phyloP scores from a whole-genome alignment of 768 basidiomycete species.

The Leccinum boreale region DNA sequence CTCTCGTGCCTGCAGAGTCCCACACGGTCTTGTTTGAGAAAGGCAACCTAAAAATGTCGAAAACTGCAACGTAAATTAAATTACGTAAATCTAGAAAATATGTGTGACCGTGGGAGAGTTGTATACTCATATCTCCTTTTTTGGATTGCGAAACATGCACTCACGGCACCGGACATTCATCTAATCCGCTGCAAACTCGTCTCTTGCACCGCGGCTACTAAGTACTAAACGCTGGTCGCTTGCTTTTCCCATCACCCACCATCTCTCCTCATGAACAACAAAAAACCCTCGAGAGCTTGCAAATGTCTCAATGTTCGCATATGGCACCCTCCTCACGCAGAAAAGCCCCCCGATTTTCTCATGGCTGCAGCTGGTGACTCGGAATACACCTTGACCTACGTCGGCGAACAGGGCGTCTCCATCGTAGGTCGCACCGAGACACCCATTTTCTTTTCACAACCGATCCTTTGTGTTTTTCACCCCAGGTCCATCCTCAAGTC shows the following conservation, averaged over 20 bases:
- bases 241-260: conserved; percentile 17
- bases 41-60: conserved; percentile 8
- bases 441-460: not conserved
- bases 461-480: conserved; percentile 9
- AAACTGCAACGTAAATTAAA: conserved; percentile 6
- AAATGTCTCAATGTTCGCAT: conserved; percentile 72
- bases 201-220: conserved; percentile 13
- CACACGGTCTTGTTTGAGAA: conserved; percentile 1
- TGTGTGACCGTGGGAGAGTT: conserved; percentile 22
- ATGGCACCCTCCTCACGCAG: conserved; percentile 29
- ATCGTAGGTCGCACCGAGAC: conserved; percentile 47
- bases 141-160: conserved; percentile 23
- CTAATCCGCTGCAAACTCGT: conserved; percentile 27
- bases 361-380: conserved; percentile 21
- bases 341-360: conserved; percentile 36
- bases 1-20: conserved; percentile 3
- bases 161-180: conserved; percentile 34
- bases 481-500: conserved; percentile 63
- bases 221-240: conserved; percentile 21
- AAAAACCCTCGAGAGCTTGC: conserved; percentile 47
- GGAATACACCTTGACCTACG: conserved; percentile 54
- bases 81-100: conserved; percentile 1
- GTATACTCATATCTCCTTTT: conserved; percentile 18
- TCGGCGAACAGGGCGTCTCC: conserved; percentile 62
- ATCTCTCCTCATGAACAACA: conserved; percentile 16